Evolutionary conservation across 129 eudicot species (phyloP).

Genomic region (Glebionis coronaria): DNA sequence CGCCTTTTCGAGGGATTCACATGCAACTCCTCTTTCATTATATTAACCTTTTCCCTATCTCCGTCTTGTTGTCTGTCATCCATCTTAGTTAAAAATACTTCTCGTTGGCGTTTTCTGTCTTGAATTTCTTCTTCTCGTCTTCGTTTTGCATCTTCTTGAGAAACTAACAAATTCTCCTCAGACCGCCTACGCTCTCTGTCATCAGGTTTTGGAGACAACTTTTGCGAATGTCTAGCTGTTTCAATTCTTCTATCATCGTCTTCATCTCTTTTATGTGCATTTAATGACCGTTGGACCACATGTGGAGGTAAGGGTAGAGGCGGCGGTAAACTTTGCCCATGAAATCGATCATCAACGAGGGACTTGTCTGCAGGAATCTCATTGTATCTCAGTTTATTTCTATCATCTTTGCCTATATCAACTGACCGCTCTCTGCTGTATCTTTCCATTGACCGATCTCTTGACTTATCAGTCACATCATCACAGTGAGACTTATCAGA

Average conservation of each 20-base stretch:
- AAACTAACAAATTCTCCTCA: no score
- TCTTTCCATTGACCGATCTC: slow-evolving; percentile 88
- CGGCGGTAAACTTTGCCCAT: slow-evolving; percentile 82
- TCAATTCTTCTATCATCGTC: no score
- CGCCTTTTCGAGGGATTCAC: slow-evolving; percentile 72
- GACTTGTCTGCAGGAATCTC: slow-evolving; percentile 63
- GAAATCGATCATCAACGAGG: slow-evolving; percentile 67
- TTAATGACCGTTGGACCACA: no score
- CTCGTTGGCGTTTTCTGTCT: no score
- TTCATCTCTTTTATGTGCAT: no score
- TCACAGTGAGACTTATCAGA: slow-evolving; percentile 39
- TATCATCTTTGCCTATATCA: slow-evolving; percentile 81
- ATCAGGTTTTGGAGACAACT: no score
- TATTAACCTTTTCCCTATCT: slow-evolving; percentile 62
- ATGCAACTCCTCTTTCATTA: slow-evolving; percentile 73
- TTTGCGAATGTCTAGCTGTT: no score
- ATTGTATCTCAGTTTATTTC: slow-evolving; percentile 56
- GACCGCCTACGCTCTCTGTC: no score
- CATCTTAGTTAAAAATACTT: no score
- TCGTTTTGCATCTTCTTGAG: no score
- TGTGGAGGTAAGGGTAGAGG: slow-evolving; percentile 98
- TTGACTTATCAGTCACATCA: slow-evolving; percentile 55
- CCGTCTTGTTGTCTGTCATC: no score
- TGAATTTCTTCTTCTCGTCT: no score
- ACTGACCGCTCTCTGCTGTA: slow-evolving; percentile 87